phyloP scores from a whole-genome alignment of 306 rosid species.

The Gleditsia sinensis region DNA sequence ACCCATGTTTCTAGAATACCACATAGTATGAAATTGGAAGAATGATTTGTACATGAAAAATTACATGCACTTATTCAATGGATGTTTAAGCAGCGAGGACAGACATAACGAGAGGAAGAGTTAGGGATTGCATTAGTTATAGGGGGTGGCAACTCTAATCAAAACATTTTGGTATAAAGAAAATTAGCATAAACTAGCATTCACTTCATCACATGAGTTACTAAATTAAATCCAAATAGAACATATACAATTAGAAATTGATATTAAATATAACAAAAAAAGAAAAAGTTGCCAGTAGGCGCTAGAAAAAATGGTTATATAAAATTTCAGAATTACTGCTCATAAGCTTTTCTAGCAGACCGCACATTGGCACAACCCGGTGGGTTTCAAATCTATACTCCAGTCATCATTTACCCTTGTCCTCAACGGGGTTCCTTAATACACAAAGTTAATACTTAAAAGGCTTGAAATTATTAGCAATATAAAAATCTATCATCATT shows the following conservation, averaged over 20 bases:
- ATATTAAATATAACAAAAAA: not conserved
- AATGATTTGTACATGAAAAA: not conserved
- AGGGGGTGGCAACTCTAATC: not conserved
- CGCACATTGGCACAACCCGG: not conserved
- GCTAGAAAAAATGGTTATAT: not conserved
- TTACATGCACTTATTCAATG: not conserved
- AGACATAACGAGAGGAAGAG: conserved; percentile 15
- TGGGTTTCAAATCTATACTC: not conserved
- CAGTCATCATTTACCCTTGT: not conserved
- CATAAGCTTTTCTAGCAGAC: not conserved
- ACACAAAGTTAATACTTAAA: not conserved
- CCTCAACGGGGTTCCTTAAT: not conserved
- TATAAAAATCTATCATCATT: not conserved
- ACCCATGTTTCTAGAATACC: not conserved
- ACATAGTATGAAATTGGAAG: not conserved
- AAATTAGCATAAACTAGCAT: not conserved
- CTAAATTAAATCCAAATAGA: not conserved
- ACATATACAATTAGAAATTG: not conserved
- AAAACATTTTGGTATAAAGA: not conserved
- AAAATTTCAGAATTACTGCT: not conserved
- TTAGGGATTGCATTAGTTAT: not conserved
- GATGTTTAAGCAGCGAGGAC: not conserved
- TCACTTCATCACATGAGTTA: not conserved
- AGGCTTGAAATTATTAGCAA: not conserved
- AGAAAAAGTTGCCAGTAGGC: not conserved